Base-by-base conservation (phyloP, 2,329 filamentous ascomycete species). In the Sordariomycetes sp. region DNA sequence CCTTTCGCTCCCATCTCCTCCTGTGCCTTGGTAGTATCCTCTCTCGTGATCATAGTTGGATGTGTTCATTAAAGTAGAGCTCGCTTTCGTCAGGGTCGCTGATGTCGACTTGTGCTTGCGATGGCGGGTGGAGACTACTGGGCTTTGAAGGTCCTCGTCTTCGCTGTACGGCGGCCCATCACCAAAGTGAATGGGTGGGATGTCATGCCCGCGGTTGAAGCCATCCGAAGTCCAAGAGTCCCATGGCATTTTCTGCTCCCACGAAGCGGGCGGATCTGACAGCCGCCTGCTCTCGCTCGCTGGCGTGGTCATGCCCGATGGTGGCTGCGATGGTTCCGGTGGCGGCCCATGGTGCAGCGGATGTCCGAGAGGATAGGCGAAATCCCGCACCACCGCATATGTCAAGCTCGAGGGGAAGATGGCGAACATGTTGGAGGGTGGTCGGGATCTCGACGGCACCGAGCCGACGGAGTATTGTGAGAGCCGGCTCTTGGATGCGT, bases 331-430 rank as follows among this genome's bases (percentile, higher is more conserved):
- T 18, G 76, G 68, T 46, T 87, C 82, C 24, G 82, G 81, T 12
- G 86, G 80, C n/a, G 90, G 84, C 2, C 92, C 92, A 67, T 94
- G 94, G 64, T 96, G 92, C 58, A 95, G 70, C 28, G 86, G 87
- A 57, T 96, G 85, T 36, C 72, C 70, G 18, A 74, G 55, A 21
- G 86, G 78, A 55, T 96, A 98, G 46, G 92, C 92, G 62, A 96
- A 98, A 67, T 98, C 92, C 50, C 92, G 82, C 44, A 98, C 88
- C 29, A 86, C 69, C n/a, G 87, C 79, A 57, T 95, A 95, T 6
- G 84, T 61, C 14, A 95, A 73, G 53, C 79, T 94, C 38, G 87
- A 92, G 48, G 86, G 82, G 58, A 86, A 92, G 48, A 82, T 67
- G 12, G 86, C 83, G 51, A 92, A 90, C 42, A 85, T 71, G 50